phyloP scores from a whole-genome alignment of 2,329 filamentous ascomycete species.

The Neoascochyta sp. region DNA sequence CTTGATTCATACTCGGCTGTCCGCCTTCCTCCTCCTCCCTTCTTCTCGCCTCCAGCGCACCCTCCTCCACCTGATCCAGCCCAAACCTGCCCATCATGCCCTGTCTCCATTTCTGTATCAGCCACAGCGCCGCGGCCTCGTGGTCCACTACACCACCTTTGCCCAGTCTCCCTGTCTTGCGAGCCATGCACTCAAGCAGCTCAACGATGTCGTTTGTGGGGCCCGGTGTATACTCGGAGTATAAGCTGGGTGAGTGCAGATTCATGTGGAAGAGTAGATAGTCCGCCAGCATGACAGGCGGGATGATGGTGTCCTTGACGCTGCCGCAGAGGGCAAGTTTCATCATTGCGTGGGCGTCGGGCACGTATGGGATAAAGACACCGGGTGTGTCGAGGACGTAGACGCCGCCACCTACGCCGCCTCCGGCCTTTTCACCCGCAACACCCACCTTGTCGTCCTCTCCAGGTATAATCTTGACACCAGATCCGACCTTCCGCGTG shows the following conservation, averaged over 20 bases:
- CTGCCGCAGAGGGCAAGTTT: slow-evolving; percentile 89
- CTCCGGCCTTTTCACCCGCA: slow-evolving; percentile 10
- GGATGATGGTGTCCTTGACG: slow-evolving; percentile 84
- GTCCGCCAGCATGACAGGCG: slow-evolving; percentile 74
- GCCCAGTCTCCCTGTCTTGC: slow-evolving; percentile 69
- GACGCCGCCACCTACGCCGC: slow-evolving; percentile 54
- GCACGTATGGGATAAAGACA: slow-evolving; percentile 90
- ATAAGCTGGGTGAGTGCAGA: slow-evolving; percentile 57
- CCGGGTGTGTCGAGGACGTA: slow-evolving; percentile 91
- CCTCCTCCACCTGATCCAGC: slow-evolving; percentile 69
- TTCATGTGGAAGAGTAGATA: slow-evolving; percentile 89
- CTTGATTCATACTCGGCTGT: slow-evolving; percentile 62
- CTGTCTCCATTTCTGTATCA: slow-evolving; percentile 76
- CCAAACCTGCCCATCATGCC: slow-evolving; percentile 74
- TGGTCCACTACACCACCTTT: slow-evolving; percentile 68
- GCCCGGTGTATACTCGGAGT: slow-evolving; percentile 60
- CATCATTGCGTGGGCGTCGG: slow-evolving; percentile 81
- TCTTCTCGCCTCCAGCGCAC: slow-evolving; percentile 53
- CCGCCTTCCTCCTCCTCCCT: slow-evolving; percentile 46
- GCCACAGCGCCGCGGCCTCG: slow-evolving; percentile 71
- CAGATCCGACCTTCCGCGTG: slow-evolving; percentile 77
- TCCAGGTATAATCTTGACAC: slow-evolving; percentile 68
- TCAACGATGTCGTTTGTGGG: slow-evolving; percentile 83
- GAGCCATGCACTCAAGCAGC: slow-evolving; percentile 68
- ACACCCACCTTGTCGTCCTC: slow-evolving; percentile 46